phyloP scores from a whole-genome alignment of 345 rosid genomes.

The Hibiscus syriacus region DNA sequence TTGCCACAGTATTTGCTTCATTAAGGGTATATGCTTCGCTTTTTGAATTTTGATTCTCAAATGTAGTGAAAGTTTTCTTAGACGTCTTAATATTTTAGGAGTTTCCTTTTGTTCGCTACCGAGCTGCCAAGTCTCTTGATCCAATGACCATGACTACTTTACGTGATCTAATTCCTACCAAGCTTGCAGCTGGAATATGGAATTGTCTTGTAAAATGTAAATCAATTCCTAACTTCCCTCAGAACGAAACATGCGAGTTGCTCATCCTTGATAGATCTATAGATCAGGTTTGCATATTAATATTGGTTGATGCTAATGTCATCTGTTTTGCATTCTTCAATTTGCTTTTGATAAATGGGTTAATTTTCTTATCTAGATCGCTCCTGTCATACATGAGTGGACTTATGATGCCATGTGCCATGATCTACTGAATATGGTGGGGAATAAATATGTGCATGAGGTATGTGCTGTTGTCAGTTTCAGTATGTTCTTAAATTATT shows the following conservation, averaged over 20 bases:
- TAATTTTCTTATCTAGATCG: conserved; percentile 52
- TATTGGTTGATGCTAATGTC: conserved; percentile 4
- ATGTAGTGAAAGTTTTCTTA: conserved; percentile 16
- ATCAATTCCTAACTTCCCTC: conserved; percentile 69
- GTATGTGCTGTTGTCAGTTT: conserved; percentile 28
- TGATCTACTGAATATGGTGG: conserved; percentile 90
- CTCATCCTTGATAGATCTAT: conserved; percentile 93
- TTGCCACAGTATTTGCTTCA: conserved; percentile 97
- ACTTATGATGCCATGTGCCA: conserved; percentile 99
- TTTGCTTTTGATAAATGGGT: conserved; percentile 5
- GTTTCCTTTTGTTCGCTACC: conserved; percentile 89
- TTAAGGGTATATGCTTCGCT: conserved; percentile 54
- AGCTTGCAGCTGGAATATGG: conserved; percentile 99
- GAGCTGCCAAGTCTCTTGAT: conserved; percentile 96
- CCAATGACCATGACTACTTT: conserved; percentile 85
- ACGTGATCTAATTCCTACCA: conserved; percentile 88
- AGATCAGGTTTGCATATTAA: conserved; percentile 67
- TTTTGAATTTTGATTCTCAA: conserved; percentile 16
- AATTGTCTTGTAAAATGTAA: conserved; percentile 69
- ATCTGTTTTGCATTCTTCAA: conserved; percentile 7
- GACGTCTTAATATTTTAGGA: conserved; percentile 45
- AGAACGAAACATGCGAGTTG: conserved; percentile 91
- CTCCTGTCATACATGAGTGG: conserved; percentile 99
- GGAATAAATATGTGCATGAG: conserved; percentile 96
- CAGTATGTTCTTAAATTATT: conserved; percentile 12